Conservation (phyloP, 805 yeast genomes). For the Metahyphopichia silvanorum region DNA sequence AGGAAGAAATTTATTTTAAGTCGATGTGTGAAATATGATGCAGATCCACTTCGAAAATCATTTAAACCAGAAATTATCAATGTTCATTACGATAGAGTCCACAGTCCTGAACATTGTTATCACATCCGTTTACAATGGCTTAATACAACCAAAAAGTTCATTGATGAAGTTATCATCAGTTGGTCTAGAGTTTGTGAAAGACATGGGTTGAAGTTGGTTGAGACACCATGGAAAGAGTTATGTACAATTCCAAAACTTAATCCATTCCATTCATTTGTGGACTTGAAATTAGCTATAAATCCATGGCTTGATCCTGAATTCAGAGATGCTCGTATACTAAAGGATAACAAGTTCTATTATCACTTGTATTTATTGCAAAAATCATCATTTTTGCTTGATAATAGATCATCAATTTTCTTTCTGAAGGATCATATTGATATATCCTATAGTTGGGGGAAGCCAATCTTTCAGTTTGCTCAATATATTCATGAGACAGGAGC, state of each 20-base stretch:
- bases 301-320: constrained; percentile 70
- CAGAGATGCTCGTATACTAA: constrained; percentile 33
- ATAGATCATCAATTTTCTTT: constrained; percentile 67
- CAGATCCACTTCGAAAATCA: constrained; percentile 71
- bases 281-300: constrained; percentile 59
- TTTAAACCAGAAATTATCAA: constrained; percentile 73
- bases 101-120: constrained; percentile 92
- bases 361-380: constrained; percentile 69
- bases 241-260: constrained; percentile 71
- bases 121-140: constrained; percentile 93
- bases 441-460: constrained; percentile 87
- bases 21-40: constrained; percentile 62
- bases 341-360: constrained; percentile 62
- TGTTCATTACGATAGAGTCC: constrained; percentile 88
- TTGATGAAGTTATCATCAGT: constrained; percentile 30
- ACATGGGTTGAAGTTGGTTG: constrained; percentile 75
- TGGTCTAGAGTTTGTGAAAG: constrained; percentile 85
- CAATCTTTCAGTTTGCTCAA: constrained; percentile 78
- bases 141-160: constrained; percentile 73
- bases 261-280: constrained; percentile 87
- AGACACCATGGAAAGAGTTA: constrained; percentile 88
- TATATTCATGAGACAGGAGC: constrained; percentile 88
- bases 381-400: constrained; percentile 78
- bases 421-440: constrained; percentile 58
- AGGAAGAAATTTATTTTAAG: constrained; percentile 55